A percentile compares a stretch with the other conserved stretches of the same genome.
Conservation (phyloP, 2,329 filamentous ascomycete genomes). For the Aspergillus quadricinctus region DNA sequence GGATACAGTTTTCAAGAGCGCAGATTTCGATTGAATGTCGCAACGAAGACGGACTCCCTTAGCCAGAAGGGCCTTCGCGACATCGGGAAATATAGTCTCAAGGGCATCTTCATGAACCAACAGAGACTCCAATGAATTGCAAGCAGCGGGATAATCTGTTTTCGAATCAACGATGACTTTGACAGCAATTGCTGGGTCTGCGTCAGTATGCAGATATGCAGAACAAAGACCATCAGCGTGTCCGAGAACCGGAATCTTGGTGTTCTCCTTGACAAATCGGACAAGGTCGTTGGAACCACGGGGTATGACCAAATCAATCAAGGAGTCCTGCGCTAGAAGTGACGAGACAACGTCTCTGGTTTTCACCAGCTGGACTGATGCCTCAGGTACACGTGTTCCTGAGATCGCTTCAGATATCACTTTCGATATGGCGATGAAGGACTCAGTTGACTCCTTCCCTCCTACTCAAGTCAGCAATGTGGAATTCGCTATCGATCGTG, state of each 20-base stretch:
- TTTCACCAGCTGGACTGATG: slow-evolving; percentile 87
- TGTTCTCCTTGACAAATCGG: slow-evolving; percentile 80
- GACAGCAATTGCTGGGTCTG: slow-evolving; percentile 66
- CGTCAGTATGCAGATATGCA: slow-evolving; percentile 77
- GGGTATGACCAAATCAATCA: slow-evolving; percentile 94
- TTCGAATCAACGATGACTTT: slow-evolving; percentile 86
- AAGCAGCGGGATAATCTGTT: slow-evolving; percentile 89
- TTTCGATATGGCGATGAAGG: slow-evolving; percentile 85
- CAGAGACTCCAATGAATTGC: slow-evolving; percentile 90
- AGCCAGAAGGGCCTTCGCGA: slow-evolving; percentile 68
- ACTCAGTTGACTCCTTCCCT: slow-evolving; percentile 91
- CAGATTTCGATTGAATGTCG: slow-evolving; percentile 64
- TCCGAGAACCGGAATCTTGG: slow-evolving; percentile 90
- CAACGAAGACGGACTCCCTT: slow-evolving; percentile 81
- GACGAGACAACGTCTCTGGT: slow-evolving; percentile 86
- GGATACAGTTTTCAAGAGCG: slow-evolving; percentile 50
- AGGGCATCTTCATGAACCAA: slow-evolving; percentile 74
- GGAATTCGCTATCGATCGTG: not conserved
- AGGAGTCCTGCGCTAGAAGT: slow-evolving; percentile 76
- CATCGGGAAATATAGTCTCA: slow-evolving; percentile 60
- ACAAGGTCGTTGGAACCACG: slow-evolving; percentile 88
- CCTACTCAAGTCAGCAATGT: slow-evolving; percentile 45
- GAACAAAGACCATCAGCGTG: slow-evolving; percentile 93
- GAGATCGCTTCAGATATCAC: slow-evolving; percentile 77
- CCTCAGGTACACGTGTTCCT: slow-evolving; percentile 71